phyloP scores from a whole-genome alignment of 1,284 basidiomycete species.

The Leccinum subatratum region DNA sequence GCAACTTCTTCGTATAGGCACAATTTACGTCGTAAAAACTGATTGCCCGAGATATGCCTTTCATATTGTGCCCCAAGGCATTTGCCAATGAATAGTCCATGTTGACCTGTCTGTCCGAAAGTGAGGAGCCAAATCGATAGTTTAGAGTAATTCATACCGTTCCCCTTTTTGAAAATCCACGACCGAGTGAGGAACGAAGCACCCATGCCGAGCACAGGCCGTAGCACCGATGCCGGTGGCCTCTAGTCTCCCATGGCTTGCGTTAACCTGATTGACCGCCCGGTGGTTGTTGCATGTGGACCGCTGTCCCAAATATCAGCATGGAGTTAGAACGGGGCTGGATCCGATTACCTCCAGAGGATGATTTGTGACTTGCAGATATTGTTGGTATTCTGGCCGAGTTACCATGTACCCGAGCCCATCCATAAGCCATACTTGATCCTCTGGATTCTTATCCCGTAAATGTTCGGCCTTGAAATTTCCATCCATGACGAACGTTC shows the following conservation, averaged over 20 bases:
- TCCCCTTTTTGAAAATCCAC: neutral
- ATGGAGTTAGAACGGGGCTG: too few relatives aligned
- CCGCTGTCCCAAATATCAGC: neutral
- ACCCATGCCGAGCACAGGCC: constrained; percentile 18
- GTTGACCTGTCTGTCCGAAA: constrained; percentile 15
- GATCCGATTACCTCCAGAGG: neutral
- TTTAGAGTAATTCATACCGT: constrained; percentile 4
- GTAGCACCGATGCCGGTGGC: neutral
- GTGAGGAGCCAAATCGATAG: too few relatives aligned
- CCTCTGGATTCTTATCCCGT: neutral
- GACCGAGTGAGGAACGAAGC: constrained; percentile 14
- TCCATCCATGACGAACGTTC: constrained; percentile 10
- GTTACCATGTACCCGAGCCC: constrained; percentile 9
- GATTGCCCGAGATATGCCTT: neutral
- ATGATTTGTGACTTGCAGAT: neutral
- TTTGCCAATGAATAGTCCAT: constrained; percentile 21
- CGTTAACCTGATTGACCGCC: constrained; percentile 10
- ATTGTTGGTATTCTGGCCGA: neutral
- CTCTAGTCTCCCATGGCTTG: constrained; percentile 2
- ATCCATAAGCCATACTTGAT: constrained; percentile 15
- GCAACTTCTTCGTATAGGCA: constrained; percentile 7
- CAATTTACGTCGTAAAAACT: constrained; percentile 12
- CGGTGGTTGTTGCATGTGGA: constrained; percentile 8
- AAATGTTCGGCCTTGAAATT: constrained; percentile 17
- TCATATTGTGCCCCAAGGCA: constrained; percentile 6